Evolutionary conservation across 495 filamentous ascomycete genomes (phyloP).

Genomic region (Bacidia gigantensis): DNA sequence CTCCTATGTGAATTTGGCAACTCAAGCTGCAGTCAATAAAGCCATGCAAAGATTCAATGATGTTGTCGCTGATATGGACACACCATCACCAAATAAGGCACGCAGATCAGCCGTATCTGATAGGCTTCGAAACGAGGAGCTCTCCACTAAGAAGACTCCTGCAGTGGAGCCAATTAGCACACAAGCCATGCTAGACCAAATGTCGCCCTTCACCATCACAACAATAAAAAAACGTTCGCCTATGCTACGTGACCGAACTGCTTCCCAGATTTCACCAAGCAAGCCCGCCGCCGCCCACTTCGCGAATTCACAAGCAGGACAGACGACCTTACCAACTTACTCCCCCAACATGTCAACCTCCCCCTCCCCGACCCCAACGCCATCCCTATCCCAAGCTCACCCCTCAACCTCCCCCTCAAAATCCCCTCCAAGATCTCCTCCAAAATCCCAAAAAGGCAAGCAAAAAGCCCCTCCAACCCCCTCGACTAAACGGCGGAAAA

Average conservation of each 20-base stretch:
- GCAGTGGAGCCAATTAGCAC: constrained; percentile 27
- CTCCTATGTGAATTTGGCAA: constrained; percentile 31
- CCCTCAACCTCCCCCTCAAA: constrained; percentile 9
- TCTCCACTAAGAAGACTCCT: constrained; percentile 3
- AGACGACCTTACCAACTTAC: neutral
- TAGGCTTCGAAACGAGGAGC: neutral
- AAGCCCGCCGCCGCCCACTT: neutral
- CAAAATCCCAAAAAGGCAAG: neutral
- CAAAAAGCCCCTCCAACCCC: neutral
- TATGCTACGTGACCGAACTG: constrained; percentile 10
- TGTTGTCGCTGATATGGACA: constrained; percentile 20
- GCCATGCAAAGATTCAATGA: constrained; percentile 37
- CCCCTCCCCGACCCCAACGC: neutral
- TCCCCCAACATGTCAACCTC: constrained; percentile 7
- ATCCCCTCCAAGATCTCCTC: neutral
- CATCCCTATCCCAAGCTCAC: neutral
- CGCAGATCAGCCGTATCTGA: neutral
- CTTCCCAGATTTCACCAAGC: neutral
- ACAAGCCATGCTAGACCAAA: constrained; percentile 36
- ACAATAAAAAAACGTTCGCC: constrained; percentile 27
- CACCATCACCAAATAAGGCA: neutral
- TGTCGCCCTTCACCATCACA: constrained; percentile 35
- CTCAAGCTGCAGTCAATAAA: constrained; percentile 34
- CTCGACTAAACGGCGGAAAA: too few relatives aligned
- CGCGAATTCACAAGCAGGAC: neutral